Evolutionary conservation across 768 basidiomycete species (phyloP).

Genomic region (Tulasnella sp.): DNA sequence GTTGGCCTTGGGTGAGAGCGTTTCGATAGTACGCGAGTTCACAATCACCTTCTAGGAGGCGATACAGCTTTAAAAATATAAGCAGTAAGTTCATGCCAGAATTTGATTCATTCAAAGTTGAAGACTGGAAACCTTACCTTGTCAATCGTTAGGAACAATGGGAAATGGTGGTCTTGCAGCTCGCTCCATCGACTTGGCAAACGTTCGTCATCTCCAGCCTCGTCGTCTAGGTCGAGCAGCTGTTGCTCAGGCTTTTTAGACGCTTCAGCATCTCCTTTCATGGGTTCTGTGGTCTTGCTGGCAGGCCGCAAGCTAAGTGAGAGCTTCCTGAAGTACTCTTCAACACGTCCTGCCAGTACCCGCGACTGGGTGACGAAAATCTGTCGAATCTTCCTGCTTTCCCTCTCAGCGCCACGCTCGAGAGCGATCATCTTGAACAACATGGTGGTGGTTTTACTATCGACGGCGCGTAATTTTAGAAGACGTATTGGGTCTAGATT

Average conservation of each 20-base stretch:
- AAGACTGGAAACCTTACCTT: conserved; percentile 1
- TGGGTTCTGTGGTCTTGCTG: no score
- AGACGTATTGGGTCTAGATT: neutral
- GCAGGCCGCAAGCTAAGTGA: neutral
- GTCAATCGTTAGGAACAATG: conserved; percentile 15
- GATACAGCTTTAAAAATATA: conserved; percentile 32
- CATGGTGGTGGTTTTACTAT: conserved; percentile 18
- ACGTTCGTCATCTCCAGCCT: neutral
- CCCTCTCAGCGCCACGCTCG: neutral
- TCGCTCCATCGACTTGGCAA: conserved; percentile 5
- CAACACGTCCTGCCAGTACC: conserved; percentile 10
- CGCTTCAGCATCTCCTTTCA: neutral
- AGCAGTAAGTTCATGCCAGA: neutral
- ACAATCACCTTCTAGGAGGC: conserved; percentile 37
- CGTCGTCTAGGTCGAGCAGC: conserved; percentile 6
- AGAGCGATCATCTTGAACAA: conserved; percentile 15
- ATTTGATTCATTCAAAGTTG: neutral
- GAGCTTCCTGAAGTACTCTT: conserved; percentile 12
- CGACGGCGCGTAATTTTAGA: neutral
- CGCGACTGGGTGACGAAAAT: conserved; percentile 18
- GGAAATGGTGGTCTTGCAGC: conserved; percentile 13
- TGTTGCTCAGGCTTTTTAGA: neutral
- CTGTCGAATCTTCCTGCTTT: neutral
- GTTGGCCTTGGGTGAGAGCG: neutral
- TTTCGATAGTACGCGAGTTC: neutral